Evolutionary conservation across 2,329 filamentous ascomycete genomes (phyloP), one percentile per base, ranked within the genome.

Genomic region (Alternaria triticina): DNA sequence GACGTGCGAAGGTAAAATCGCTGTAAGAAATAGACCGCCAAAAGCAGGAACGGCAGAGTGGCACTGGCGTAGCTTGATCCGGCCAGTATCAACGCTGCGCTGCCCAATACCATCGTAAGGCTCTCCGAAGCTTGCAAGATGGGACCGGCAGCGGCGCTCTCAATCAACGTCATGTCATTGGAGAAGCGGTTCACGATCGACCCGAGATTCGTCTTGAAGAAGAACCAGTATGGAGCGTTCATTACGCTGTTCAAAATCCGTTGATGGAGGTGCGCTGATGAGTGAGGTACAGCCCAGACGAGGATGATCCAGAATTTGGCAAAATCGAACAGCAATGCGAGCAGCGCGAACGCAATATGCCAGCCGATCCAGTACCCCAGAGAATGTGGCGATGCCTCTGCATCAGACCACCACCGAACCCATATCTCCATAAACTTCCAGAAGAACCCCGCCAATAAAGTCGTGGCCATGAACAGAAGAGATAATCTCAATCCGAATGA

Each of bases 1-100:
- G 81, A 81, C 11, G 82, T 83, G 5, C 78, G 77, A 6, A 84
- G 75, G 61, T 85, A 85, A 66, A 80, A 76, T 27, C 65, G 74
- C 57, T 82, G 79, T 6, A 84, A 71, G 43, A 74, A 47, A 59
- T 79, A 83, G 3, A 45, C 17, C 11, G 9, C n/a, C 36, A 22
- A 3, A 45, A 45, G 43, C 11, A 45, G 20, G 17, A 45, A 20
- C n/a, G 43, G 43, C 5, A 45, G 17, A 22, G 43, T 45, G 20
- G 17, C 17, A 45, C 17, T 22, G 43, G 20, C 20, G 20, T 45
- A 45, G 43, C 28, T 22, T 10, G 43, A 45, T 22, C 36, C 36
- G 83, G 61, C 0, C 36, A 40, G 36, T 40, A 40, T 40, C 9
- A 40, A 40, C n/a, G 36, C 36, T 5, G 36, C 36, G 36, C 36